These are phyloP conservation scores for Modicella reniformis DNA, from an alignment of 371 early-diverging fungal species.

Conservation along the genomic window DNA sequence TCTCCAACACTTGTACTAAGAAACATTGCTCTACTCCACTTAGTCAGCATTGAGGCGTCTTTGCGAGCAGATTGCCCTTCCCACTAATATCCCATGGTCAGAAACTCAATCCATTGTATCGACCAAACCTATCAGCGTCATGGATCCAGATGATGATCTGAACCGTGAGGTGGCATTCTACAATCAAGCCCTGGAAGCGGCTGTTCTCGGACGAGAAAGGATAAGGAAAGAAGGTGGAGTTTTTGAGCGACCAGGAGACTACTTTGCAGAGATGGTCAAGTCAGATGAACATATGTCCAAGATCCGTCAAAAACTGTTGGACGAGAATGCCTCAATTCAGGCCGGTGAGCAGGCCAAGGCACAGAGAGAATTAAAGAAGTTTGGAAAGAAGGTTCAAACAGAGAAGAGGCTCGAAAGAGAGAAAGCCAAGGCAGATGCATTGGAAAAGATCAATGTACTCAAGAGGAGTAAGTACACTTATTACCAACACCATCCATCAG, in stretches of 20 bases:
- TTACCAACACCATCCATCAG: no score
- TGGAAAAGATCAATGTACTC: constrained; percentile 90
- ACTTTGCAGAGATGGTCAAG: constrained; percentile 97
- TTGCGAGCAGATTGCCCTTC: constrained; percentile 72
- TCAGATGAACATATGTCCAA: constrained; percentile 92
- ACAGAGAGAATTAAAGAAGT: constrained; percentile 91
- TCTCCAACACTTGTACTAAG: neutral
- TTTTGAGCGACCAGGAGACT: constrained; percentile 87
- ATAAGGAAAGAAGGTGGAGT: constrained; percentile 73
- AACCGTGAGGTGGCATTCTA: constrained; percentile 90
- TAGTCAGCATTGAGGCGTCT: constrained; percentile 71
- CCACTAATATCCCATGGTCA: constrained; percentile 78
- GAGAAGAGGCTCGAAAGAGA: constrained; percentile 85
- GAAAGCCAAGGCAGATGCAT: constrained; percentile 81
- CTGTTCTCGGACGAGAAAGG: constrained; percentile 67
- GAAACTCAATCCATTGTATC: constrained; percentile 83
- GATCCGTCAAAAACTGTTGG: constrained; percentile 83
- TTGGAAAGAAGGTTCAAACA: constrained; percentile 95
- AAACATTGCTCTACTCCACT: no score
- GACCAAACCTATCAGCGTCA: constrained; percentile 62
- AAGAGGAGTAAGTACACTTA: constrained; percentile 89
- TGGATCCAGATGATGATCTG: constrained; percentile 85
- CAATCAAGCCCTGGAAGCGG: constrained; percentile 88
- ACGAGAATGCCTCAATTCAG: constrained; percentile 83
- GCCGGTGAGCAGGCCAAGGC: constrained; percentile 87